A percentile compares a stretch with the other conserved stretches of the same genome.
Evolutionary conservation across 2,329 filamentous ascomycete species (phyloP).

Genomic region (Diaporthe velutina): DNA sequence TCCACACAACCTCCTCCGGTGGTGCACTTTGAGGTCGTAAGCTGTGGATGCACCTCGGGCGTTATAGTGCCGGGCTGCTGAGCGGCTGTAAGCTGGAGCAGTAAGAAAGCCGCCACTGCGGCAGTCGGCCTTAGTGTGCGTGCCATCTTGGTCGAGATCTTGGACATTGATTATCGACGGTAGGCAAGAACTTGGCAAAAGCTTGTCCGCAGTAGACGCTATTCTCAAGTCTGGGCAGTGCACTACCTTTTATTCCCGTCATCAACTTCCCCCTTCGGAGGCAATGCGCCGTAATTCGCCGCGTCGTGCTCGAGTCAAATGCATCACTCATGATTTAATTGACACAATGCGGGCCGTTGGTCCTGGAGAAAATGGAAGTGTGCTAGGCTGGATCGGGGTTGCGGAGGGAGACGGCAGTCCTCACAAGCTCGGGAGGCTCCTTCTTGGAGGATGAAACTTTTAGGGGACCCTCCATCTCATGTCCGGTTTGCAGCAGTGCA

Average conservation of each 20-base stretch:
- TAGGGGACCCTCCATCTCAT: not conserved
- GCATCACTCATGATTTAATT: slow-evolving; percentile 5
- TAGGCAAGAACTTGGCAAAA: slow-evolving; percentile 22
- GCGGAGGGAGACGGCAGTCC: slow-evolving; percentile 12
- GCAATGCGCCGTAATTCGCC: not conserved
- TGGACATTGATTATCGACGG: not conserved
- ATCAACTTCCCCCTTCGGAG: not conserved
- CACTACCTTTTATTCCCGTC: not conserved
- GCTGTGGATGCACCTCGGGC: slow-evolving; percentile 56
- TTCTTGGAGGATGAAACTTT: not conserved
- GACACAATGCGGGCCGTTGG: slow-evolving; percentile 25
- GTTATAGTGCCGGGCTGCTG: slow-evolving; percentile 45
- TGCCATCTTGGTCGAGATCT: slow-evolving; percentile 1
- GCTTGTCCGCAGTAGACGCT: not conserved
- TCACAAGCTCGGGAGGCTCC: not conserved
- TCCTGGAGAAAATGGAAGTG: not conserved
- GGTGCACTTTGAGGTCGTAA: slow-evolving; percentile 60
- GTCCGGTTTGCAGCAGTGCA: not conserved
- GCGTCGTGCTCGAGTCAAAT: not conserved
- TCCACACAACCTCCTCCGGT: slow-evolving; percentile 56
- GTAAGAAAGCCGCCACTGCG: not conserved
- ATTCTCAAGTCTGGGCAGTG: not conserved
- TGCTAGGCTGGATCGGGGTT: slow-evolving; percentile 14
- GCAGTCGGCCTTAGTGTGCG: slow-evolving; percentile 10
- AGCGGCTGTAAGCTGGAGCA: slow-evolving; percentile 43